Conservation (phyloP, 805 yeast genomes). For the Saccharomycopsis amapae region DNA sequence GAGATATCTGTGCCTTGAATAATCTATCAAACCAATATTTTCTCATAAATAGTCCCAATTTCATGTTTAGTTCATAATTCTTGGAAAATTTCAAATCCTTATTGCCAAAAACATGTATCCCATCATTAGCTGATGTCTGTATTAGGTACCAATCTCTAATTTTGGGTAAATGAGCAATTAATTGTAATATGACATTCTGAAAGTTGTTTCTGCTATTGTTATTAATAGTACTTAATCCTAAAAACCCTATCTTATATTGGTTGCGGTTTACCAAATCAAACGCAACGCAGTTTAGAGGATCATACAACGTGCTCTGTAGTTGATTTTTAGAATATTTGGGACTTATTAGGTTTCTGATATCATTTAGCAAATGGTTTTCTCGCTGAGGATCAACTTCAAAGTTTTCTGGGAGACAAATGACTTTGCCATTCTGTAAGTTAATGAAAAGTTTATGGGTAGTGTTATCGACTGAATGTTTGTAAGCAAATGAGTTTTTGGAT, state of each 20-base stretch:
- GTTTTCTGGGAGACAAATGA: conserved; percentile 60
- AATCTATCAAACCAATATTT: conserved; percentile 60
- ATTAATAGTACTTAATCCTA: conserved; percentile 43
- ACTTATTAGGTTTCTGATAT: conserved; percentile 43
- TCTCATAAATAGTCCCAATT: conserved; percentile 41
- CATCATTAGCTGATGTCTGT: not conserved
- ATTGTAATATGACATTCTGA: conserved; percentile 46
- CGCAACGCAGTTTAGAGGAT: not conserved
- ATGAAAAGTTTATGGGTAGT: conserved; percentile 56
- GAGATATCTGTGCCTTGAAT: conserved; percentile 56
- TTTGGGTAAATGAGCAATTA: conserved; percentile 45
- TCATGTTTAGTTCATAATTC: conserved; percentile 33
- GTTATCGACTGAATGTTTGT: conserved; percentile 54
- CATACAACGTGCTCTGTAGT: not conserved
- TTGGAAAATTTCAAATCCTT: conserved; percentile 18
- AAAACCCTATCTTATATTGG: conserved; percentile 51
- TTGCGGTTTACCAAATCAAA: conserved; percentile 37
- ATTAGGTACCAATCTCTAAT: conserved; percentile 42
- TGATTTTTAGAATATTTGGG: conserved; percentile 37
- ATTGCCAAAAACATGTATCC: conserved; percentile 19
- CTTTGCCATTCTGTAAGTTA: conserved; percentile 41
- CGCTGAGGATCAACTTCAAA: conserved; percentile 29
- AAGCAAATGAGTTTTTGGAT: conserved; percentile 56
- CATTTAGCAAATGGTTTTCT: conserved; percentile 33
- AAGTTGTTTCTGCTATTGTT: conserved; percentile 28